Base-by-base conservation (phyloP, 2,329 filamentous ascomycete species). In the Exophiala bonariae region DNA sequence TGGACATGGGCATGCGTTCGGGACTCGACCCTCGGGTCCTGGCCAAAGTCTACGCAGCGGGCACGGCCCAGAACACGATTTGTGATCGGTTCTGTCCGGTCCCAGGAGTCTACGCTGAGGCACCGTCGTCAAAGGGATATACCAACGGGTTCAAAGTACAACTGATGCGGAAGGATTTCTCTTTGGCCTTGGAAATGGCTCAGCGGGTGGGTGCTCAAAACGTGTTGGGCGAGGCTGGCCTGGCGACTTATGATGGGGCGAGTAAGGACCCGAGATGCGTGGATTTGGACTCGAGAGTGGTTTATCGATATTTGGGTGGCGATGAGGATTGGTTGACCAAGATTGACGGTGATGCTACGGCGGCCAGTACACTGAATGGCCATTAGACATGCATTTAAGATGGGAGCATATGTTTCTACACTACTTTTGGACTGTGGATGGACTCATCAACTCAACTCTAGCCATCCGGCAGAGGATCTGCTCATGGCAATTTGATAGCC, bases 91-190 rank as follows among this genome's bases (percentile, higher is more conserved):
- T 73, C 59, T 72, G 70, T 58, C 77, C 77, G 2, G 75, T 78
- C 0, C 76, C 77, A 2, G 71, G 76, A 2, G 65, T 79, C 1
- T 71, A 67, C 45, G 65, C 70, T 0, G 69, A 76, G 26, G 72
- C 76, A 1, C 75, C 76, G 3, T 69, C 71, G 0, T 70, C 66
- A 3, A 72, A 73, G 17, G 75, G 72, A 0, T 79, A 78, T 58
- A 63, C 71, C 44, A 74, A 75, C 2, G 80, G 80, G 0, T 83
- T 83, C 61, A 76, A 79, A 41, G 74, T 83, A 6, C 72, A 81
- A 58, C 57, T 83, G 56, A 83, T 83, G 79, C 69, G 68, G 50
- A 83, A 82, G 60, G 80, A 83, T 58, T 77, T 83, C 50, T 65
- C 66, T 0, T 57, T 83, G 7, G 80, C 79, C 0, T 66, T 81